These are phyloP conservation scores for Calonectria pteridis DNA, from an alignment of 2,329 filamentous ascomycete species.

Conservation along the genomic window DNA sequence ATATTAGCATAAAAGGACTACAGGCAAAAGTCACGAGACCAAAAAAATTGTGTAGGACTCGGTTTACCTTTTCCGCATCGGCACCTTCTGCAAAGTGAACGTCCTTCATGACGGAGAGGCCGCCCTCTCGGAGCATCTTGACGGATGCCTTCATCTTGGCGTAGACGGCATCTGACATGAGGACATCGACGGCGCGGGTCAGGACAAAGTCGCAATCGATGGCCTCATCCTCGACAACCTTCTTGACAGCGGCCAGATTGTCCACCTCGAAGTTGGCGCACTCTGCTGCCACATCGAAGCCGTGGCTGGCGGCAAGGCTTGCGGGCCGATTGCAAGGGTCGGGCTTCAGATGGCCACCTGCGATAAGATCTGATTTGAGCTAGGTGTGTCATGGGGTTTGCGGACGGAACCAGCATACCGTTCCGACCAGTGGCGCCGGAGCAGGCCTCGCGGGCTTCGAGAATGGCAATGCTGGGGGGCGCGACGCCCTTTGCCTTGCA, in stretches of 20 bases:
- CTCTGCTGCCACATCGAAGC: slow-evolving; percentile 36
- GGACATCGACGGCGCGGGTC: slow-evolving; percentile 55
- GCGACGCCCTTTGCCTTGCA: slow-evolving; percentile 29
- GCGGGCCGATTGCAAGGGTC: slow-evolving; percentile 27
- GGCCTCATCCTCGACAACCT: slow-evolving; percentile 50
- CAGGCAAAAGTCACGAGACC: neutral
- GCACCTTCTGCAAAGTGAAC: slow-evolving; percentile 14
- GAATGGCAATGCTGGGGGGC: slow-evolving; percentile 42
- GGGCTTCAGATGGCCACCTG: slow-evolving; percentile 38
- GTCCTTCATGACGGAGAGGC: slow-evolving; percentile 6
- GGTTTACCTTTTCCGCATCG: slow-evolving; percentile 44
- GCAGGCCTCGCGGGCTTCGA: slow-evolving; percentile 52
- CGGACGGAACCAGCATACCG: slow-evolving; percentile 32
- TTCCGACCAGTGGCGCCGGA: slow-evolving; percentile 55
- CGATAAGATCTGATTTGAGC: neutral
- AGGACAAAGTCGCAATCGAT: slow-evolving; percentile 60
- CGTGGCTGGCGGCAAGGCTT: slow-evolving; percentile 22
- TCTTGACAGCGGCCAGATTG: slow-evolving; percentile 46
- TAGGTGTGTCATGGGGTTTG: neutral
- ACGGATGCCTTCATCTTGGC: slow-evolving; percentile 45
- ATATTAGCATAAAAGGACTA: neutral
- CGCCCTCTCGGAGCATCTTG: slow-evolving; percentile 42
- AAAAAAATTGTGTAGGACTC: neutral
- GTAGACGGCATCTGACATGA: slow-evolving; percentile 43
- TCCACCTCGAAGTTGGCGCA: slow-evolving; percentile 34